Evolutionary conservation across 2,329 filamentous ascomycete species (phyloP).

Genomic region (Aspergillus nomiae): DNA sequence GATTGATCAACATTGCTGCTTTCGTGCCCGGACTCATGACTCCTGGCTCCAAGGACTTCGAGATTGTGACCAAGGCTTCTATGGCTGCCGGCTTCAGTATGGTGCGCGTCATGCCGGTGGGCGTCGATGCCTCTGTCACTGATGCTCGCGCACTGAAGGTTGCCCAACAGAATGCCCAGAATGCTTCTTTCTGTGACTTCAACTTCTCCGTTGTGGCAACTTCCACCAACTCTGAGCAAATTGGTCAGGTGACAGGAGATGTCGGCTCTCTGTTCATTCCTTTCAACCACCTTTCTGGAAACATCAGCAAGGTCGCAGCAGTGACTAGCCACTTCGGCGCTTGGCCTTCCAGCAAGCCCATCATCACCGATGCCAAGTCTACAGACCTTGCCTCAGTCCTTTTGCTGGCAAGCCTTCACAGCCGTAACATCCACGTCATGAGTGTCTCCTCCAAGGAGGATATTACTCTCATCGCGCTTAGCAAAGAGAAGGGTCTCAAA

Average conservation of each 20-base stretch:
- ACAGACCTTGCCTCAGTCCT: slow-evolving; percentile 80
- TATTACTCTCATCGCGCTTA: slow-evolving; percentile 73
- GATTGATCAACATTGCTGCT: slow-evolving; percentile 76
- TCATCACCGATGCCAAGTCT: slow-evolving; percentile 78
- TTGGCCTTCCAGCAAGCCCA: slow-evolving; percentile 77
- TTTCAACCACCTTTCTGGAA: slow-evolving; percentile 78
- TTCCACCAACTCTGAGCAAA: slow-evolving; percentile 71
- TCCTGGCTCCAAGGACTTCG: slow-evolving; percentile 66
- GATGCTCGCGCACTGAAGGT: slow-evolving; percentile 70
- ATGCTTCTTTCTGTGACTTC: slow-evolving; percentile 72
- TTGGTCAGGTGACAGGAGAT: slow-evolving; percentile 70
- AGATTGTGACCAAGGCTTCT: slow-evolving; percentile 71
- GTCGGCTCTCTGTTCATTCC: slow-evolving; percentile 81
- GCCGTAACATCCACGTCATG: slow-evolving; percentile 75
- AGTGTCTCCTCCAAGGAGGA: slow-evolving; percentile 81
- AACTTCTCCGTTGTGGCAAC: slow-evolving; percentile 78
- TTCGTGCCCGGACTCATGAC: slow-evolving; percentile 75
- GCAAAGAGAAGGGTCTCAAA: slow-evolving; percentile 78
- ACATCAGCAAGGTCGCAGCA: slow-evolving; percentile 80
- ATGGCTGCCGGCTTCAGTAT: slow-evolving; percentile 76
- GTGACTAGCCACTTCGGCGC: slow-evolving; percentile 77
- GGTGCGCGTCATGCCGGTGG: slow-evolving; percentile 77
- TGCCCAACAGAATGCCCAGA: slow-evolving; percentile 70
- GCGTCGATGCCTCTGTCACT: slow-evolving; percentile 71
- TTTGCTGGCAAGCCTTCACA: slow-evolving; percentile 75